Conservation (phyloP, 2,329 filamentous ascomycete genomes). For the Harringtonia lauricola region DNA sequence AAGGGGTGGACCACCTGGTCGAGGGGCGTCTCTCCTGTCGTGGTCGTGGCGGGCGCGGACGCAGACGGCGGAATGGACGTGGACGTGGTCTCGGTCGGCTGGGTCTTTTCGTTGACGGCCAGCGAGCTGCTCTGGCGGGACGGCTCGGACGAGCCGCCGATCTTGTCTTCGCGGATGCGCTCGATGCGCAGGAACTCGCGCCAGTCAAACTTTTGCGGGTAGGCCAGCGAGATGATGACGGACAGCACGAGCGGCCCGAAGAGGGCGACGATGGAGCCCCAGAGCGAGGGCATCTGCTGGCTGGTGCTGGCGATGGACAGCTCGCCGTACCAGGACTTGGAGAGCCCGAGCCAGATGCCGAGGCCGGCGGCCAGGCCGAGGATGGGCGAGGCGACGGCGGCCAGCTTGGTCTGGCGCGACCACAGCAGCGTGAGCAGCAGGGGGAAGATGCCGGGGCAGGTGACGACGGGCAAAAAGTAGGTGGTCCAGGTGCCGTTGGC, state of each 20-base stretch:
- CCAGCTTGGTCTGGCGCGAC: slow-evolving; percentile 24
- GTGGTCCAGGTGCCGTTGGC: slow-evolving; percentile 26
- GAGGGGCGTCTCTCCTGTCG: too few species aligned
- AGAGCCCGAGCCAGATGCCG: slow-evolving; percentile 24
- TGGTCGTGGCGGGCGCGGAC: too few species aligned
- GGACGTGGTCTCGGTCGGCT: too few species aligned
- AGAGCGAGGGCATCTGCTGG: slow-evolving; percentile 28
- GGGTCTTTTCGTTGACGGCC: too few species aligned
- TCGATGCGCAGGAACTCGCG: slow-evolving; percentile 29
- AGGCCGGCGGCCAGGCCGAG: slow-evolving; percentile 22
- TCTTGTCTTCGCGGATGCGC: too few species aligned
- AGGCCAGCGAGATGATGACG: slow-evolving; percentile 28
- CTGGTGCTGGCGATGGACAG: slow-evolving; percentile 24
- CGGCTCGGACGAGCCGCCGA: too few species aligned
- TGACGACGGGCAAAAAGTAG: slow-evolving; percentile 17
- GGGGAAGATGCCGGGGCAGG: slow-evolving; percentile 20
- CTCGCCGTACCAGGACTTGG: slow-evolving; percentile 18
- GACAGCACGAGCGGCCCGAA: slow-evolving; percentile 35
- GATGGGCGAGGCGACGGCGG: slow-evolving; percentile 22
- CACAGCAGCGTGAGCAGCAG: slow-evolving; percentile 25
- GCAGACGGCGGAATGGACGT: too few species aligned
- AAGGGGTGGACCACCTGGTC: too few species aligned
- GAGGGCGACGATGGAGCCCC: slow-evolving; percentile 31
- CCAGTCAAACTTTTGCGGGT: slow-evolving; percentile 22
- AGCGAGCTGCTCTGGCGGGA: too few species aligned